These are phyloP conservation scores for Fulvia fulva DNA, from an alignment of 2,329 filamentous ascomycete species.

Conservation along the genomic window DNA sequence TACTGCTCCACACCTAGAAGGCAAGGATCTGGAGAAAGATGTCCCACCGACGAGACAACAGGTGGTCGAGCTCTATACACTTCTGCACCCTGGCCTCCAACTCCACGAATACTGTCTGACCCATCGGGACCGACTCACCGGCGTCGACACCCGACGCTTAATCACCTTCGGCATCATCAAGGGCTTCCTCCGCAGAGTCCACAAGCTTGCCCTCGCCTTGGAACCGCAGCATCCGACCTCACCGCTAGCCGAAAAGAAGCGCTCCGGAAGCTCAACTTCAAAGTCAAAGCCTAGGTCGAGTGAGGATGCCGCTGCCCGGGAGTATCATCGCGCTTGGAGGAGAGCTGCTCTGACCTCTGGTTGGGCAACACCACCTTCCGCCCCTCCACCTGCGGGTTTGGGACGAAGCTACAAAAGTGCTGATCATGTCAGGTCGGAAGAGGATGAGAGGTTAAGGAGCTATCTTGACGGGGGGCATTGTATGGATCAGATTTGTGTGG, in stretches of 20 bases:
- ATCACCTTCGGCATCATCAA: conserved; percentile 97
- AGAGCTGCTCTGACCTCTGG: conserved; percentile 31
- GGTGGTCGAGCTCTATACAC: conserved; percentile 78
- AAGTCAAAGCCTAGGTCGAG: conserved; percentile 16
- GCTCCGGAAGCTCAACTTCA: conserved; percentile 8
- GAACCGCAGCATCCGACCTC: conserved; percentile 12
- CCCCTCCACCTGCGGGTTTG: conserved; percentile 29
- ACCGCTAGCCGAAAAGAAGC: conserved; percentile 8
- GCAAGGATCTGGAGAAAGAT: not conserved
- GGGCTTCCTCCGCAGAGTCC: conserved; percentile 81
- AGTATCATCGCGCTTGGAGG: conserved; percentile 33
- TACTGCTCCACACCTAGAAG: not conserved
- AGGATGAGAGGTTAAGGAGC: conserved; percentile 52
- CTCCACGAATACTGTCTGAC: conserved; percentile 81
- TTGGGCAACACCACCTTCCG: conserved; percentile 30
- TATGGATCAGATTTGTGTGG: conserved; percentile 79
- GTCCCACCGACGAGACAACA: conserved; percentile 24
- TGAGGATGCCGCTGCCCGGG: conserved; percentile 17
- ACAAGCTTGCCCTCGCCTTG: conserved; percentile 74
- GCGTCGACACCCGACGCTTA: conserved; percentile 83
- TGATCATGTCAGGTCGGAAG: conserved; percentile 23
- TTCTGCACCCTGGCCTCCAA: conserved; percentile 77
- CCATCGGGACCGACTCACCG: conserved; percentile 66
- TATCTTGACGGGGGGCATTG: conserved; percentile 72
- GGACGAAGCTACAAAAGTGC: conserved; percentile 27